Base-by-base conservation (phyloP, 2,329 filamentous ascomycete genomes). In the Neopestalotiopsis clavispora region DNA sequence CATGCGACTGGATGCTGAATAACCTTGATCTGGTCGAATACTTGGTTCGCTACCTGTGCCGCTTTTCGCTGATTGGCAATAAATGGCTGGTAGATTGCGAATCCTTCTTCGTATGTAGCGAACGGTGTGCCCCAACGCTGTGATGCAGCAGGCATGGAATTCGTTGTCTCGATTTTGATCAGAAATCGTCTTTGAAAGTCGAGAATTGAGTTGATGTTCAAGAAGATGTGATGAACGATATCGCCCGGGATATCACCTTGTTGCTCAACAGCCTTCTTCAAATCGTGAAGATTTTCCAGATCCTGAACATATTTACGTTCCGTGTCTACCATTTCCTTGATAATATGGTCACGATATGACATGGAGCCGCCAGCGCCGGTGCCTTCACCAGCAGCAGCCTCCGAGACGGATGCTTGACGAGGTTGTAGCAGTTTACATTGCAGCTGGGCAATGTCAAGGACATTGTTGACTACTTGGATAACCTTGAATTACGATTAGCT, bases 261-360 rank as follows among this genome's bases (percentile, higher is more conserved):
- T 78, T 97, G 92, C 75, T 98, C 94, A 67, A 98, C 85, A 30
- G 92, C 89, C 81, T 94, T 95, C 83, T 97, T 98, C 77, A 98
- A 87, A 64, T 95, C 92, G 79, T 98, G 94, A 45, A 99, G 81
- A 74, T 97, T 95, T 79, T 98, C 95, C 66, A 99, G 83, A 83
- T 99, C 96, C 79, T 98, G 95, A 4, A 98, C 96, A 75, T 99
- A 99, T 81, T 98, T 98, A 71, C 96, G 91, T 81, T 99, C 96
- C 1, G 95, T 98, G 75, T 95, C 94, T 68, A 99, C 92, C 61
- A 99, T 84, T 81, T 99, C 96, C 76, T 92, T 91, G 58, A 99
- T 89, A 70, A 98, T 94, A 79, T 98, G 93, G 75, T 98, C 93
- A 73, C 94, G 85, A 73, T 91, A 90, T 72, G 86, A 91, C 85